Percentiles rank a stretch among this genome's conserved stretches.
phyloP scores from a whole-genome alignment of 2,329 filamentous ascomycete species.

The Fusarium newnesense region DNA sequence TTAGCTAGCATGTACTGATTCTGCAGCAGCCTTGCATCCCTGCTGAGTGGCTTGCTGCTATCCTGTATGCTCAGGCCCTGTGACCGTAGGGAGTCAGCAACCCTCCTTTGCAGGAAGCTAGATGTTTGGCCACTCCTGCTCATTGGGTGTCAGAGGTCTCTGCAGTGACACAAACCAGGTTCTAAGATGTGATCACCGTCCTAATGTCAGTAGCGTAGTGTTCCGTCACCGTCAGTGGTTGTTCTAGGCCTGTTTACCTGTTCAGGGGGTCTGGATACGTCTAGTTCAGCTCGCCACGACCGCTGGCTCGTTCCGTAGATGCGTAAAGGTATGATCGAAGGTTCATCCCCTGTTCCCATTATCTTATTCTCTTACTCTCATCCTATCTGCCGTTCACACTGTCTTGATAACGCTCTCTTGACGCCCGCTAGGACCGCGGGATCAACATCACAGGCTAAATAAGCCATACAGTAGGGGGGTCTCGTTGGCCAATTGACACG shows the following conservation, averaged over 20 bases:
- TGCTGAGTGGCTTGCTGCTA: neutral
- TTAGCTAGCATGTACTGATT: fast-evolving
- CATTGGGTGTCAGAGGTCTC: neutral
- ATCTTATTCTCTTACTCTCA: neutral
- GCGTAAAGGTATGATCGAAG: neutral
- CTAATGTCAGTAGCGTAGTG: neutral
- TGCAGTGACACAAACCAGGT: neutral
- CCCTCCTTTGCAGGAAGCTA: neutral
- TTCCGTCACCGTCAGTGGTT: neutral
- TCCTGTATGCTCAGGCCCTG: neutral
- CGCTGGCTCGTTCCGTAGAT: neutral
- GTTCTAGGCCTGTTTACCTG: neutral
- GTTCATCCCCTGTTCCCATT: neutral
- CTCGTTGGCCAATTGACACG: neutral
- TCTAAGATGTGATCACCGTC: fast-evolving
- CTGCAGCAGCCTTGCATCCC: neutral
- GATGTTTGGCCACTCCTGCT: neutral
- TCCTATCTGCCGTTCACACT: neutral
- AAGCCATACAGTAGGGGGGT: neutral
- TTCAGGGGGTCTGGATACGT: neutral
- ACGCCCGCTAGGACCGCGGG: no score
- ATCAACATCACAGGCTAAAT: neutral
- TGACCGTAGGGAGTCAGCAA: neutral
- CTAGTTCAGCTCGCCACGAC: neutral
- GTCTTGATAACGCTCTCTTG: fast-evolving